Conservation (phyloP, 2,329 filamentous ascomycete species). For the Corynespora cassiicola region DNA sequence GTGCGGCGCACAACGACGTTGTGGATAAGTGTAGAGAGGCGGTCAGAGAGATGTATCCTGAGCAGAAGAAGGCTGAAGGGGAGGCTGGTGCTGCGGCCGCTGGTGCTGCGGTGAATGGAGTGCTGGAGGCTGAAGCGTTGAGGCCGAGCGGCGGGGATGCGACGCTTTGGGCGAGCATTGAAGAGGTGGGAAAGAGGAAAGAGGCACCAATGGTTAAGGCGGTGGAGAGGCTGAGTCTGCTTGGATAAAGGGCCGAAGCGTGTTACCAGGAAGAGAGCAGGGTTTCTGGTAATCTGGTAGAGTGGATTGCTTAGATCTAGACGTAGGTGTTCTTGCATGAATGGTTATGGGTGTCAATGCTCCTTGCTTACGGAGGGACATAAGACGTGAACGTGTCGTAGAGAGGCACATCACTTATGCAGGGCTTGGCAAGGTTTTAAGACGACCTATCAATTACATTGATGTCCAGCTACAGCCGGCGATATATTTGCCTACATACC, state of each 20-base stretch:
- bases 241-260: constrained; percentile 24
- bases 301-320: too few relatives aligned
- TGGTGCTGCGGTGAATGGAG: constrained; percentile 12
- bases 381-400: too few relatives aligned
- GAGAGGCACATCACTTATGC: too few relatives aligned
- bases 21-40: constrained; percentile 71
- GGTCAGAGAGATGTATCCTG: constrained; percentile 61
- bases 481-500: too few relatives aligned
- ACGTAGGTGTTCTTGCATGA: too few relatives aligned
- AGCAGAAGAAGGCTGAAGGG: constrained; percentile 4
- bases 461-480: too few relatives aligned
- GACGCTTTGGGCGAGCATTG: constrained; percentile 54
- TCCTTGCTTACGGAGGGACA: too few relatives aligned
- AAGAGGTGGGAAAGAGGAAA: constrained; percentile 44
- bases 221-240: constrained; percentile 53
- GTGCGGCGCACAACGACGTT: constrained; percentile 76
- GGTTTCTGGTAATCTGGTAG: too few relatives aligned
- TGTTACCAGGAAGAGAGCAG: too few relatives aligned
- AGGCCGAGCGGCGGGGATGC: constrained; percentile 52
- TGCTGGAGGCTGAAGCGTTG: constrained; percentile 21
- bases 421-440: too few relatives aligned
- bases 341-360: too few relatives aligned
- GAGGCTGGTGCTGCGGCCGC: constrained; percentile 3
- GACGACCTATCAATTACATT: too few relatives aligned
- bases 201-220: constrained; percentile 61